phyloP scores from a whole-genome alignment of 331 rosid genomes.

The Telfairia occidentalis region DNA sequence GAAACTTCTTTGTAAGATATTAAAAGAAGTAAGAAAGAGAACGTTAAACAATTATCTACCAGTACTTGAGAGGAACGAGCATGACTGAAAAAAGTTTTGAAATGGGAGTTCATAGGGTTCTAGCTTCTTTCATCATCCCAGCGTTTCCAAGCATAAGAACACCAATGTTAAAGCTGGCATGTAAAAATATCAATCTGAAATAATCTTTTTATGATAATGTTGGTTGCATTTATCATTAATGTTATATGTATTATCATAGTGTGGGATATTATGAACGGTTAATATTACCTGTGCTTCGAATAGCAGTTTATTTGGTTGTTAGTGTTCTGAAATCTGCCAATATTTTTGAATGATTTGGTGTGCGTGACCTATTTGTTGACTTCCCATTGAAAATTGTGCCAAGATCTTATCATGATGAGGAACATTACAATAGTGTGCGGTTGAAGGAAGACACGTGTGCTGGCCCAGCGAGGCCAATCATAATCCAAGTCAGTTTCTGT shows the following conservation, averaged over 20 bases:
- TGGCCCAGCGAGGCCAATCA: slow-evolving; percentile 63
- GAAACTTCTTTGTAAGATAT: not conserved
- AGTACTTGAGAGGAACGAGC: not conserved
- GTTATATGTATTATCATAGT: not conserved
- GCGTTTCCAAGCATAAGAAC: not conserved
- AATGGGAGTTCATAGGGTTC: not conserved
- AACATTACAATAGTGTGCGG: slow-evolving; percentile 77
- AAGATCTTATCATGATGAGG: slow-evolving; percentile 75
- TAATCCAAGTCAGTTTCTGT: slow-evolving; percentile 42
- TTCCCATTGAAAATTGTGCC: slow-evolving; percentile 11
- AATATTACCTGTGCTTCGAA: not conserved
- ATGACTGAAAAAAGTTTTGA: not conserved
- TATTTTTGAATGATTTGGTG: not conserved
- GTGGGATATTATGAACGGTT: not conserved
- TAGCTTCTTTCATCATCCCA: not conserved
- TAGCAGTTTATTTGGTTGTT: not conserved
- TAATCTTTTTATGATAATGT: not conserved
- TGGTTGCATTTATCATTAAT: slow-evolving; percentile 1
- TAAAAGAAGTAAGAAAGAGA: not conserved
- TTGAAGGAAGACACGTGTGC: slow-evolving; percentile 56
- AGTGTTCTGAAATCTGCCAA: not conserved
- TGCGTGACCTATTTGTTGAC: not conserved
- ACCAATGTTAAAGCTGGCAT: not conserved
- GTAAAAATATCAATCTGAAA: not conserved
- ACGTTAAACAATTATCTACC: not conserved